A percentile compares a stretch with the other conserved stretches of the same genome.
These are phyloP conservation scores for Solanum etuberosum DNA, from an alignment of 257 asterid genomes.

Conservation along the genomic window DNA sequence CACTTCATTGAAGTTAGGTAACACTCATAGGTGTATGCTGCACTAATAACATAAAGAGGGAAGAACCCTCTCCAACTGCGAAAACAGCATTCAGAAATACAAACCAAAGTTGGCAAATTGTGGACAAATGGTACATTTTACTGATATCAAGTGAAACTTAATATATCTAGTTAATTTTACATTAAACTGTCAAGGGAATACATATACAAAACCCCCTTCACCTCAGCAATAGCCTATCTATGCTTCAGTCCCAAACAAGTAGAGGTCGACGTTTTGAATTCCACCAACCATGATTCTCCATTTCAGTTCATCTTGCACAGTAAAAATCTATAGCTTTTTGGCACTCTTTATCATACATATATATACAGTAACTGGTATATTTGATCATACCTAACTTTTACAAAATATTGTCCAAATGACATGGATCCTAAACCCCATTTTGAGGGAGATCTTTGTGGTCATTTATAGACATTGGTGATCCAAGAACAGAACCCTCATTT, in stretches of 20 bases:
- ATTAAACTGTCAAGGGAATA: not conserved
- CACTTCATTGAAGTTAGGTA: not conserved
- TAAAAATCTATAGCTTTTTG: not conserved
- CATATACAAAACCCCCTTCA: not conserved
- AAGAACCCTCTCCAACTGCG: not conserved
- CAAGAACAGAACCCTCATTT: slow-evolving; percentile 13
- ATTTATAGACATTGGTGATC: slow-evolving; percentile 28
- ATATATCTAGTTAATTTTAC: not conserved
- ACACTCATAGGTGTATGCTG: not conserved
- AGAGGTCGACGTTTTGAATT: not conserved
- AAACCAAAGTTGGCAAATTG: not conserved
- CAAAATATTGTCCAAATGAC: not conserved
- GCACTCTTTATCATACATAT: not conserved
- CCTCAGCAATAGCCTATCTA: not conserved
- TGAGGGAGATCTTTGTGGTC: slow-evolving; percentile 19
- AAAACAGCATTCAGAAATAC: not conserved
- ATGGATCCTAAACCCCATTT: not conserved
- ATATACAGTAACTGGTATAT: not conserved
- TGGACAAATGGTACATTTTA: not conserved
- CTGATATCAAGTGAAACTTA: not conserved
- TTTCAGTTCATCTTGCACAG: not conserved
- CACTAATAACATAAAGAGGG: not conserved
- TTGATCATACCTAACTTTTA: not conserved
- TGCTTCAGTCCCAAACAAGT: not conserved
- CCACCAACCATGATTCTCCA: not conserved